Evolutionary conservation across 768 basidiomycete species (phyloP).

Genomic region (Boletus reticulatus): DNA sequence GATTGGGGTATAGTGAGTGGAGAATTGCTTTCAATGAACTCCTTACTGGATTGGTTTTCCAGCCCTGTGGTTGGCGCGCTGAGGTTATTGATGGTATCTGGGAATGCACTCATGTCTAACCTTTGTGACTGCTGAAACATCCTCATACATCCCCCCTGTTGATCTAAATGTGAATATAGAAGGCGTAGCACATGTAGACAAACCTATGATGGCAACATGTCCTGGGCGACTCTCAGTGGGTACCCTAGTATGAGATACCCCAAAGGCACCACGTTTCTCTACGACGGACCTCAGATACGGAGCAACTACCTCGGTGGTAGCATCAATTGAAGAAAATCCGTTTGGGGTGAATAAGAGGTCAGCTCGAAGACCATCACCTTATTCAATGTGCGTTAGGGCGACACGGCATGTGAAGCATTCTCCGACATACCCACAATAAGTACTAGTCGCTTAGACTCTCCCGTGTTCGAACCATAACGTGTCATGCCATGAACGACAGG

Average conservation of each 20-base stretch:
- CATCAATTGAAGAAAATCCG: slow-evolving; percentile 50
- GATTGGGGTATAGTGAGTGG: slow-evolving; percentile 2
- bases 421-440: slow-evolving; percentile 66
- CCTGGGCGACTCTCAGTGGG: slow-evolving; percentile 89
- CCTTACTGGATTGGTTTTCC: slow-evolving; percentile 79
- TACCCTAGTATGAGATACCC: slow-evolving; percentile 81
- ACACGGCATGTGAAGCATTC: not conserved
- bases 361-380: slow-evolving; percentile 82
- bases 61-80: slow-evolving; percentile 48
- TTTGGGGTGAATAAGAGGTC: slow-evolving; percentile 71
- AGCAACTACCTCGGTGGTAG: slow-evolving; percentile 60
- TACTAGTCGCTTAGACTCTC: slow-evolving; percentile 70
- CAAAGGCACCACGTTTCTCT: slow-evolving; percentile 70
- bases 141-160: slow-evolving; percentile 89
- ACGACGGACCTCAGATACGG: slow-evolving; percentile 71
- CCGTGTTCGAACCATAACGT: slow-evolving; percentile 43
- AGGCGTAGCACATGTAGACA: slow-evolving; percentile 2
- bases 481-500: slow-evolving; percentile 80
- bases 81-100: slow-evolving; percentile 3
- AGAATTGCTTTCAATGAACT: not conserved
- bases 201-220: slow-evolving; percentile 85
- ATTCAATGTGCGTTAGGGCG: not conserved
- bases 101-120: slow-evolving; percentile 34
- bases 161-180: slow-evolving; percentile 3
- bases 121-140: slow-evolving; percentile 85